phyloP scores from a whole-genome alignment of 345 rosid genomes.

The Pugionium cornutum region DNA sequence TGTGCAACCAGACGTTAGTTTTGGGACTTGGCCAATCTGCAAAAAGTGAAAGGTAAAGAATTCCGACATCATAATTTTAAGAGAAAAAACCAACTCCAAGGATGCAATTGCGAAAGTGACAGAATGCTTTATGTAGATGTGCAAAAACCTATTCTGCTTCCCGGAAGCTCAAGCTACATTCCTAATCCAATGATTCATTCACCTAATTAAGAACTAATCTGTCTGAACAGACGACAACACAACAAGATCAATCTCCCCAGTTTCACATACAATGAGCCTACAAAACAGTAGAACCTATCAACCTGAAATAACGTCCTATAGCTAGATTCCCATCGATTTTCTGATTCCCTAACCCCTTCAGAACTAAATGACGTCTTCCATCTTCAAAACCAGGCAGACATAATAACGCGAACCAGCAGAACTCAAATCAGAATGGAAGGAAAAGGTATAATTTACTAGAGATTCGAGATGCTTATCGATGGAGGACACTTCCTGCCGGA shows the following conservation, averaged over 20 bases:
- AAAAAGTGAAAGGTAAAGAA: constrained; percentile 24
- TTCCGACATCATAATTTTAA: neutral
- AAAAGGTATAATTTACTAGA: constrained; percentile 50
- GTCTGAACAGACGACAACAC: constrained; percentile 11
- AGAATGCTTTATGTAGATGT: neutral
- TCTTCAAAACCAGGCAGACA: too few relatives aligned
- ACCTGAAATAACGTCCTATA: neutral
- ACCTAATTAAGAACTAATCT: constrained; percentile 9
- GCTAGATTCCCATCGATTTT: neutral
- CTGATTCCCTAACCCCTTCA: neutral
- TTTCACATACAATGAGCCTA: neutral
- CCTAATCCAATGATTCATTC: constrained; percentile 31
- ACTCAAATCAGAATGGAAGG: too few relatives aligned
- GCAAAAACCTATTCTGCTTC: neutral
- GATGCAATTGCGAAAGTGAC: constrained; percentile 12
- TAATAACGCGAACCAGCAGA: too few relatives aligned
- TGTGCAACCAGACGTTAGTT: constrained; percentile 84
- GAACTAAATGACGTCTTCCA: too few relatives aligned
- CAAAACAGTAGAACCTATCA: constrained; percentile 12
- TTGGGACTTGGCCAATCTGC: constrained; percentile 78
- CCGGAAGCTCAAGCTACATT: constrained; percentile 15
- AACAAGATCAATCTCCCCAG: neutral
- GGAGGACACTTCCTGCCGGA: constrained; percentile 79
- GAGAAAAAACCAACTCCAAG: neutral
- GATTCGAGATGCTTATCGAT: constrained; percentile 89